These are phyloP conservation scores for Panaeolus cyanescens DNA, from an alignment of 768 basidiomycete genomes.

Conservation along the genomic window DNA sequence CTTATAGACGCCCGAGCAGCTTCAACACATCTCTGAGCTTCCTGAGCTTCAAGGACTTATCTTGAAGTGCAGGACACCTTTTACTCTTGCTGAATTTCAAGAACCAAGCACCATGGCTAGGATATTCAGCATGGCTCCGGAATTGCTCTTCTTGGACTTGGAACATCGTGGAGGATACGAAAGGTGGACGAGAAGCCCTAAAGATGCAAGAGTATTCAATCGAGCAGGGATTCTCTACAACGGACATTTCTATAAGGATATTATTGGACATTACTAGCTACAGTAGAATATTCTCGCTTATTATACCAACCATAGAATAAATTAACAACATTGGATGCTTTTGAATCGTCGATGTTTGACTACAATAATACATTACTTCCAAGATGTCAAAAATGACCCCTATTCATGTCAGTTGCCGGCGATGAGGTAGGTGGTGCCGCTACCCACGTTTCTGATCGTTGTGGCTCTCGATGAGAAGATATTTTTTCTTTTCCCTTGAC, in stretches of 20 bases:
- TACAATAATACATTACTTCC: too few relatives aligned
- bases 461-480: neutral
- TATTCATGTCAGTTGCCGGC: too few relatives aligned
- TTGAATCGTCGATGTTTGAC: too few relatives aligned
- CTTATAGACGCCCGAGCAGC: neutral
- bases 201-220: neutral
- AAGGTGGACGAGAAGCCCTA: neutral
- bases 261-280: neutral
- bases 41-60: neutral
- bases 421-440: neutral
- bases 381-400: too few relatives aligned
- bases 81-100: neutral
- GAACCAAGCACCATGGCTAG: neutral
- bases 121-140: neutral
- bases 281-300: neutral
- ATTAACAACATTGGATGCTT: too few relatives aligned
- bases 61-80: neutral
- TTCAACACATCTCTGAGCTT: neutral
- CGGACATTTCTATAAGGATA: neutral
- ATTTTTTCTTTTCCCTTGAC: neutral
- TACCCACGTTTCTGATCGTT: conserved; percentile 4
- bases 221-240: neutral
- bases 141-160: neutral
- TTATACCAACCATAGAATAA: too few relatives aligned
- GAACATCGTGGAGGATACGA: neutral